Conservation (phyloP, 2,329 filamentous ascomycete genomes). For the Fonsecaea pedrosoi region DNA sequence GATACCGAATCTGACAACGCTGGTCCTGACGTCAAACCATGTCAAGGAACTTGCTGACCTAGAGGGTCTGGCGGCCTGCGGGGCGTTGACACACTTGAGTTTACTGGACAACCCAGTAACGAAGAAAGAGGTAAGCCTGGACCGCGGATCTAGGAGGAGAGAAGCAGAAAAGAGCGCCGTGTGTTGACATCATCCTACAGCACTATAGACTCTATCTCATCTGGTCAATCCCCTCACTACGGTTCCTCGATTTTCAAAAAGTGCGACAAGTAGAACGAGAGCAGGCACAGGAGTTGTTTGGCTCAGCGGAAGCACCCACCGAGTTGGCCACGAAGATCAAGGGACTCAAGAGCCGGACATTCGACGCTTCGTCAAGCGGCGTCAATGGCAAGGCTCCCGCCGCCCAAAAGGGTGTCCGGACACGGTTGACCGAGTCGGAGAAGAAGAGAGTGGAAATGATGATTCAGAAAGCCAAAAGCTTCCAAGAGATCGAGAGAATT, state of each 20-base stretch:
- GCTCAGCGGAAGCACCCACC: constrained; percentile 77
- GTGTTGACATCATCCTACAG: constrained; percentile 54
- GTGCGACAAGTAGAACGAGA: constrained; percentile 85
- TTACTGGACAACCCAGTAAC: constrained; percentile 87
- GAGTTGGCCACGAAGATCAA: constrained; percentile 84
- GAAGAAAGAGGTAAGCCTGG: constrained; percentile 80
- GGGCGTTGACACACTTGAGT: constrained; percentile 77
- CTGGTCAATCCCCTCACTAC: constrained; percentile 81
- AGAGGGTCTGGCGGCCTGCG: constrained; percentile 75
- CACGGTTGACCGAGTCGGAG: constrained; percentile 88
- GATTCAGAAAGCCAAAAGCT: constrained; percentile 84
- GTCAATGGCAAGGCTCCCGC: constrained; percentile 53
- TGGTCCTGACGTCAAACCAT: constrained; percentile 84
- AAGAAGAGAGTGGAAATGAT: constrained; percentile 82
- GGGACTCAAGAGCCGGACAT: constrained; percentile 79
- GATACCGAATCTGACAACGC: constrained; percentile 79
- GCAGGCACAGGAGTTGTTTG: constrained; percentile 81
- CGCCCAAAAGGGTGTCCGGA: constrained; percentile 69
- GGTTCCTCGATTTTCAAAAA: constrained; percentile 91
- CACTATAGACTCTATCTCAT: constrained; percentile 92
- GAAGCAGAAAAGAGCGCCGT: background rate
- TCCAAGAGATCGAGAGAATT: constrained; percentile 86
- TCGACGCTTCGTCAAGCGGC: constrained; percentile 57
- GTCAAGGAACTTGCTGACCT: constrained; percentile 84
- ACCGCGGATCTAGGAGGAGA: background rate